These are phyloP conservation scores for Odontarrhena argentea DNA, from an alignment of 345 rosid species.

Conservation along the genomic window DNA sequence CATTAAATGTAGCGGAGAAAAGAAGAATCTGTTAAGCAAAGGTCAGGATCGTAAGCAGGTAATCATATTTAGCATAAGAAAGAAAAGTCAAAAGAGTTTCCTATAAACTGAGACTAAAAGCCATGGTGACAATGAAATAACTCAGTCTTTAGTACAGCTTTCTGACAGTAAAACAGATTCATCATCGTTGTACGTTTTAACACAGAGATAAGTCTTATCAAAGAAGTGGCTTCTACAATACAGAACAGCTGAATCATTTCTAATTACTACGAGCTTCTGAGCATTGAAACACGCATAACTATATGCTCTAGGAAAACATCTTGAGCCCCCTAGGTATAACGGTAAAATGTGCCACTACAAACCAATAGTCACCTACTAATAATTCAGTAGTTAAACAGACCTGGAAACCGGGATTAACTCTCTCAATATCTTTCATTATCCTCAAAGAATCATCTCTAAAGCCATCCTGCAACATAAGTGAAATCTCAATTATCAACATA, in stretches of 20 bases:
- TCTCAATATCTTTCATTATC: constrained; percentile 83
- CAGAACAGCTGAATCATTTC: neutral
- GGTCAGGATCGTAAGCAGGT: constrained; percentile 5
- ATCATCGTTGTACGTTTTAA: neutral
- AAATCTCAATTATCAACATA: constrained; percentile 16
- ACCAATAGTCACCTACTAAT: neutral
- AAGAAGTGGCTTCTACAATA: neutral
- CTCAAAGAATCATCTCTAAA: constrained; percentile 85
- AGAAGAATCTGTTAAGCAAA: constrained; percentile 64
- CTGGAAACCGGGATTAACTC: constrained; percentile 61
- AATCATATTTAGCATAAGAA: neutral
- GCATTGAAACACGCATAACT: constrained; percentile 2
- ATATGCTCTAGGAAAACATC: neutral
- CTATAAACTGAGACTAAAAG: constrained; percentile 14
- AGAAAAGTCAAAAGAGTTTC: constrained; percentile 13
- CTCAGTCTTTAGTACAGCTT: neutral
- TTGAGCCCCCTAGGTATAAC: neutral
- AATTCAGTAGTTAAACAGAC: constrained; percentile 49
- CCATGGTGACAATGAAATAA: neutral
- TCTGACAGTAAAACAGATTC: constrained; percentile 3
- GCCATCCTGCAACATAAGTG: constrained; percentile 70
- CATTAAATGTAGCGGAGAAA: constrained; percentile 92
- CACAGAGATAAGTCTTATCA: neutral
- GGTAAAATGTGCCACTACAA: constrained; percentile 3
- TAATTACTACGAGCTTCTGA: constrained; percentile 6